Conservation (phyloP, 129 eudicot genomes). For the Centella asiatica region DNA sequence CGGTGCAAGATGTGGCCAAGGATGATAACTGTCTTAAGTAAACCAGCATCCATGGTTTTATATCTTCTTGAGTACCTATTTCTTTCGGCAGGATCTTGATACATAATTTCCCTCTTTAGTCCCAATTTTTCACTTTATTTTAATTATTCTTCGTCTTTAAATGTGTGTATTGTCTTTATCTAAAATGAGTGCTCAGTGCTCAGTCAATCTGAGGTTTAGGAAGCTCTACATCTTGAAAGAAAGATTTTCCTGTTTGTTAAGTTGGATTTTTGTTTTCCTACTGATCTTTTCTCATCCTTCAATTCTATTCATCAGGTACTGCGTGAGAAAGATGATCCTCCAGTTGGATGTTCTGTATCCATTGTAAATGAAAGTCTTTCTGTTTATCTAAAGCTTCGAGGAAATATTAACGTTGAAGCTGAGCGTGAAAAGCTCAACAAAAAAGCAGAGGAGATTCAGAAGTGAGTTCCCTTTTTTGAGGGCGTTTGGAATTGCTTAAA, state of each 20-base stretch:
- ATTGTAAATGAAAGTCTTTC: slow-evolving; percentile 77
- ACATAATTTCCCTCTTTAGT: too few relatives aligned
- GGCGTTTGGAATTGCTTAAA: background rate
- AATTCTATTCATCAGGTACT: slow-evolving; percentile 37
- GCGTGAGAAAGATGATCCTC: slow-evolving; percentile 51
- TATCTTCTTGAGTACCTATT: too few relatives aligned
- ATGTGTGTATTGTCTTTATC: too few relatives aligned
- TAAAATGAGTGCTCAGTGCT: too few relatives aligned
- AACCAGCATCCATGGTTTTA: too few relatives aligned
- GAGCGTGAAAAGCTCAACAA: slow-evolving; percentile 70
- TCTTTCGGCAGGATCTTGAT: too few relatives aligned
- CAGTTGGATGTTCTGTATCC: slow-evolving; percentile 55
- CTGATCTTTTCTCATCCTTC: background rate
- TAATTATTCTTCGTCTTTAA: too few relatives aligned
- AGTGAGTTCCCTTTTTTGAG: slow-evolving; percentile 34
- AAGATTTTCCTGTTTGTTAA: background rate
- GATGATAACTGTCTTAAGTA: too few relatives aligned
- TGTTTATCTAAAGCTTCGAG: slow-evolving; percentile 58
- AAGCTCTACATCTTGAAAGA: background rate
- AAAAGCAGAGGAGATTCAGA: slow-evolving; percentile 55
- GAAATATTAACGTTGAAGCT: slow-evolving; percentile 54
- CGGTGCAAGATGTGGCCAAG: too few relatives aligned
- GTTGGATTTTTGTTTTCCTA: background rate
- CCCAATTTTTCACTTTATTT: too few relatives aligned
- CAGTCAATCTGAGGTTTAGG: background rate